A percentile compares a stretch with the other conserved stretches of the same genome.
phyloP scores from a whole-genome alignment of 1,139 yeast species.

The Hemisphaericaspora xylanilytica region DNA sequence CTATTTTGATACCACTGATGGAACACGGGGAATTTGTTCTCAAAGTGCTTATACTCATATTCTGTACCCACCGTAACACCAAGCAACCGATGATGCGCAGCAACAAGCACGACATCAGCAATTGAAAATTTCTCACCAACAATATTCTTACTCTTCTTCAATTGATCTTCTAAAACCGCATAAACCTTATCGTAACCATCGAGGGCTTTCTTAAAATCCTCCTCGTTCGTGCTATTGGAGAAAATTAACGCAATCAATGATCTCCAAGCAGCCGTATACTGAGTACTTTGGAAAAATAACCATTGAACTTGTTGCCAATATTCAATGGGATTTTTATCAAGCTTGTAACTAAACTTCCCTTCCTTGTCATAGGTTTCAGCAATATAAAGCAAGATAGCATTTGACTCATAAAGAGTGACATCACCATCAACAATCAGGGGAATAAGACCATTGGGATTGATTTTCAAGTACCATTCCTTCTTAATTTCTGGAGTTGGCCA shows the following conservation, averaged over 20 bases:
- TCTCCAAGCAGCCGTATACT: constrained; percentile 6
- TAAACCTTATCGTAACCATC: constrained; percentile 4
- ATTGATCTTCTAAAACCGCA: constrained; percentile 7
- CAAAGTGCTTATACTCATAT: constrained; percentile 7
- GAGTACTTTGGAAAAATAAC: constrained; percentile 12
- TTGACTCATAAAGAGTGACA: constrained; percentile 10
- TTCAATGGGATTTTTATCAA: constrained; percentile 1
- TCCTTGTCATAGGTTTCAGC: constrained; percentile 12
- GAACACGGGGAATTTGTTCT: constrained; percentile 9
- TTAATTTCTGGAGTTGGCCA: constrained; percentile 15
- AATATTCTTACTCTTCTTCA: constrained; percentile 3
- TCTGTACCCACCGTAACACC: constrained; percentile 6
- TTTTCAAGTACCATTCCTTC: constrained; percentile 11
- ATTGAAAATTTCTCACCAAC: constrained; percentile 1
- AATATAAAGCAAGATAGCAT: constrained; percentile 12
- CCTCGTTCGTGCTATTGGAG: constrained; percentile 4
- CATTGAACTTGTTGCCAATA: constrained; percentile 13
- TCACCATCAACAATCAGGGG: constrained; percentile 14
- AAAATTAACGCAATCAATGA: neutral
- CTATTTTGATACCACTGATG: constrained; percentile 8
- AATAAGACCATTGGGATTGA: constrained; percentile 14
- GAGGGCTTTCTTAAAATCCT: neutral
- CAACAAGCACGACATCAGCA: constrained; percentile 11
- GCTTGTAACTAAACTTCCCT: constrained; percentile 7
- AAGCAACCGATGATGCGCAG: constrained; percentile 9